phyloP scores from a whole-genome alignment of 345 rosid species.

The Boechera stricta region DNA sequence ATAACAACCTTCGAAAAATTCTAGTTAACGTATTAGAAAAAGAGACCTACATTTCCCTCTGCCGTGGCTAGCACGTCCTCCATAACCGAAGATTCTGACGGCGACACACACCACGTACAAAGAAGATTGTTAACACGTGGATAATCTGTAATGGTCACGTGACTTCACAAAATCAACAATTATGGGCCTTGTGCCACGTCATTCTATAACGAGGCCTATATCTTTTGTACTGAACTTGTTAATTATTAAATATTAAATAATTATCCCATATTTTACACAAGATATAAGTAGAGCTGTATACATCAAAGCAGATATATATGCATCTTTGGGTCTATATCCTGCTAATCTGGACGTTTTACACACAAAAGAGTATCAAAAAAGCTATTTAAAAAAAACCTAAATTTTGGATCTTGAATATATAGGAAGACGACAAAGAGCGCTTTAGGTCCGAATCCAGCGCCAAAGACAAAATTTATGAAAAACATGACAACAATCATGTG shows the following conservation, averaged over 20 bases:
- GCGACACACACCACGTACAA: no score
- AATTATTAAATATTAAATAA: no score
- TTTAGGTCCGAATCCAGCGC: constrained; percentile 6
- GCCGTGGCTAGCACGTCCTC: constrained; percentile 7
- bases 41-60: background rate
- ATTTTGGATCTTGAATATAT: background rate
- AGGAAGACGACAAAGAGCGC: constrained; percentile 17
- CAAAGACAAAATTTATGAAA: constrained; percentile 22
- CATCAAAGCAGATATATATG: no score
- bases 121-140: background rate
- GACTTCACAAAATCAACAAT: background rate
- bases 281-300: no score
- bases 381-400: background rate
- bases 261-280: no score
- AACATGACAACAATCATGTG: constrained; percentile 16
- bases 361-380: no score
- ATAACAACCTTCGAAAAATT: no score
- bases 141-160: background rate
- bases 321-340: no score
- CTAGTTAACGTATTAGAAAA: no score
- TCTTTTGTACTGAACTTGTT: no score
- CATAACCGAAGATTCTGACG: background rate
- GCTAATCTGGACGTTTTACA: no score
- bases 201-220: no score
- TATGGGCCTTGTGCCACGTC: background rate